phyloP scores from a whole-genome alignment of 2,329 filamentous ascomycete genomes.

The Alternaria solani region DNA sequence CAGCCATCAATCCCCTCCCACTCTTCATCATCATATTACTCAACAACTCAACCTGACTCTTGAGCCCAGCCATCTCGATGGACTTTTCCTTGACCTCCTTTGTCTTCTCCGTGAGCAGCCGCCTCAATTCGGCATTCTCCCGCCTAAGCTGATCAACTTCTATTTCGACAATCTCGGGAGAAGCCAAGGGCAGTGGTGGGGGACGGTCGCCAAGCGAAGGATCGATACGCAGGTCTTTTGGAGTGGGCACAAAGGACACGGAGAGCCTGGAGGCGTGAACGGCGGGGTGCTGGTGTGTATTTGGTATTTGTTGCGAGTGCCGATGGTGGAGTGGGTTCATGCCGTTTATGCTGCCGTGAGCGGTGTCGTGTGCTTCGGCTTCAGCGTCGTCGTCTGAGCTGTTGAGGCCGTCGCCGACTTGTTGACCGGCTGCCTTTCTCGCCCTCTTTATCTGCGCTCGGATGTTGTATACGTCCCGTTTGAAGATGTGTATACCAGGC shows the following conservation, averaged over 20 bases:
- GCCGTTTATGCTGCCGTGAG: background rate
- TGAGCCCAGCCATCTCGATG: slow-evolving; percentile 36
- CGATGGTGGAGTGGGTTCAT: background rate
- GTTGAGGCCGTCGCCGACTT: slow-evolving; percentile 33
- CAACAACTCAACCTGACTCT: slow-evolving; percentile 38
- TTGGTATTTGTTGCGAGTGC: background rate
- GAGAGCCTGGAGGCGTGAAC: background rate
- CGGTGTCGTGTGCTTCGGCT: background rate
- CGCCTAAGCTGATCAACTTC: slow-evolving; percentile 33
- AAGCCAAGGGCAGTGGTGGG: slow-evolving; percentile 2
- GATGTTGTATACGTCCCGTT: slow-evolving; percentile 49
- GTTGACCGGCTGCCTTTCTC: slow-evolving; percentile 39
- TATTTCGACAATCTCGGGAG: background rate
- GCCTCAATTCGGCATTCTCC: slow-evolving; percentile 35
- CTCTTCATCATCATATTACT: slow-evolving; percentile 34
- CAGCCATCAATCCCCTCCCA: slow-evolving; percentile 9
- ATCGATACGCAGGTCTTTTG: slow-evolving; percentile 25
- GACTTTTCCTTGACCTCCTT: slow-evolving; percentile 39
- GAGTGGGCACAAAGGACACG: background rate
- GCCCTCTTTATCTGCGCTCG: slow-evolving; percentile 45
- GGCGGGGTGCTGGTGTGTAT: background rate
- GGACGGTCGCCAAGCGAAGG: slow-evolving; percentile 28
- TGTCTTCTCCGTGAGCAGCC: slow-evolving; percentile 27
- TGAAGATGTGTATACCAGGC: slow-evolving; percentile 47
- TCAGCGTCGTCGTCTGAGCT: slow-evolving; percentile 24